phyloP scores from a whole-genome alignment of 139 green algal species.

The Spirogloea muscicola region DNA sequence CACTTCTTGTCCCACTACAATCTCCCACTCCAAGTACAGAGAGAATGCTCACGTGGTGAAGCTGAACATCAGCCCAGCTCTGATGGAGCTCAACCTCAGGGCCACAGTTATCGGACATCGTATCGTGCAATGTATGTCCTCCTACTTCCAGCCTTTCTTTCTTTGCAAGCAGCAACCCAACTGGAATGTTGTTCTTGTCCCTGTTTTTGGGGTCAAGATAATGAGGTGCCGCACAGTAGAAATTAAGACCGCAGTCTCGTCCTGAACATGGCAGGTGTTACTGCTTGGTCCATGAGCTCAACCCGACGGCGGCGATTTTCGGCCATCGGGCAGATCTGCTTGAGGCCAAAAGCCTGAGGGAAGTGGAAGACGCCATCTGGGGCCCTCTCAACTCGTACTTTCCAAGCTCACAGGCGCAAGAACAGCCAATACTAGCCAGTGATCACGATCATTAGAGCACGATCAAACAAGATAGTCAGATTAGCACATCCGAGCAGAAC shows the following conservation, averaged over 20 bases:
- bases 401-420: too few relatives aligned
- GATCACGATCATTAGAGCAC: too few relatives aligned
- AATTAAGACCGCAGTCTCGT: not conserved
- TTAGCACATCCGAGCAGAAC: too few relatives aligned
- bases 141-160: not conserved
- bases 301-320: conserved; percentile 1
- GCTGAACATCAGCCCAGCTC: too few relatives aligned
- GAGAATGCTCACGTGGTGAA: too few relatives aligned
- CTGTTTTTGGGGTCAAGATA: not conserved
- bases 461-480: too few relatives aligned
- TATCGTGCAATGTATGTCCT: conserved; percentile 23
- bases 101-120: not conserved
- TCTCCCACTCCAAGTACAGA: not conserved
- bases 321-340: conserved; percentile 5
- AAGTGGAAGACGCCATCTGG: conserved; percentile 9
- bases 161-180: not conserved
- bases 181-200: not conserved
- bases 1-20: conserved; percentile 6
- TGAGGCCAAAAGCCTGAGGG: conserved; percentile 5
- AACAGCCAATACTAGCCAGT: too few relatives aligned
- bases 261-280: conserved; percentile 4
- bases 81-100: too few relatives aligned
- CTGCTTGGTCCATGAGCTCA: conserved; percentile 3
- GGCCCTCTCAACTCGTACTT: conserved; percentile 2
- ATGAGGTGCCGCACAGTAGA: not conserved